Evolutionary conservation across 805 yeast species (phyloP), one percentile per base, ranked within the genome.

Genomic region (Yarrowia sp.): DNA sequence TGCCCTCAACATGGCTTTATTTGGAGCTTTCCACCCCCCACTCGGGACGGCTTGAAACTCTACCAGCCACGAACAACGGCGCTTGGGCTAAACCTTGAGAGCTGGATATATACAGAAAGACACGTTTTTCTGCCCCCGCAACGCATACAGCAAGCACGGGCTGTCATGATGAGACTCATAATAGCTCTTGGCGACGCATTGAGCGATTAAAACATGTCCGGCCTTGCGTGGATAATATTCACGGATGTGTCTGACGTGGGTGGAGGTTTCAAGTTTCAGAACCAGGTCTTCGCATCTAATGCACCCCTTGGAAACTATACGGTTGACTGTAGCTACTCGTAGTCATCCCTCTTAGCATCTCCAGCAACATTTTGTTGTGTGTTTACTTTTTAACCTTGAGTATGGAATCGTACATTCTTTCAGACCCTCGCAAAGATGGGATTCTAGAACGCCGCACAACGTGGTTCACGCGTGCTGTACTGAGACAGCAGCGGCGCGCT

Each of bases 171-270:
- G 35, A 15, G 15, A 43, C 14, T 43, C 32, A 42, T 22, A 32
- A 32, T 47, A 47, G 51, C 36, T 47, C 51, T 47, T 47, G 51
- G 51, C 51, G 22, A 32, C 15, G 51, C 51, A 44, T 3, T 47
- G 51, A 31, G 51, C 38, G 22, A 47, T 47, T 47, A 47, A 47
- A 15, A 10, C 36, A 5, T 31, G 14, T 22, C 17, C 35, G 8
- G 38, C 38, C 28, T 22, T 22, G 28, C 28, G 28, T 22, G 28
- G 28, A 22, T 22, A 22, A 22, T 22, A 22, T 22, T 22, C 28
- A 22, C 28, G 28, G 28, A 3, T 3, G 28, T 22, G 3, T 5
- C 28, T 22, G 28, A 22, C 28, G 28, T 22, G 28, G 28, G 28
- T 22, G 28, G 28, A 22, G 28, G 28, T 22, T 22, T 5, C 28